Conservation (phyloP, 2,329 filamentous ascomycete genomes). For the Xylariaceae sp. region DNA sequence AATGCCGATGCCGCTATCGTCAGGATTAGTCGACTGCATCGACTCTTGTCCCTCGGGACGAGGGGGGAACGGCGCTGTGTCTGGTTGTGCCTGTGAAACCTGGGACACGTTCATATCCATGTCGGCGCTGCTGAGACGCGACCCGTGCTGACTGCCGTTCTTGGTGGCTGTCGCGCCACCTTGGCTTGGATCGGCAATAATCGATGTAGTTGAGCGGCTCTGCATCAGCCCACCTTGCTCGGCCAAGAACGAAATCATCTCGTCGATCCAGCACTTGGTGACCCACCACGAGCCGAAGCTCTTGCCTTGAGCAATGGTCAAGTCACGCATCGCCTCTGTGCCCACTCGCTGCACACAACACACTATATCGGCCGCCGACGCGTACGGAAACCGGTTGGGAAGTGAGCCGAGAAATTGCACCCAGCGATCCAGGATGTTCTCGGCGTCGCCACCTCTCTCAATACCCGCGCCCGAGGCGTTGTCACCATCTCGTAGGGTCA, state of each 20-base stretch:
- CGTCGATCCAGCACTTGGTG: conserved; percentile 90
- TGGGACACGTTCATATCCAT: conserved; percentile 37
- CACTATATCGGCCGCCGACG: conserved; percentile 63
- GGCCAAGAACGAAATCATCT: conserved; percentile 85
- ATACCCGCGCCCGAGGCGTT: conserved; percentile 29
- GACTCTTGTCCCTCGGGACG: conserved; percentile 37
- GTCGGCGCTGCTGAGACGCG: conserved; percentile 37
- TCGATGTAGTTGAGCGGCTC: conserved; percentile 31
- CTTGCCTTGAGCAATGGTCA: conserved; percentile 69
- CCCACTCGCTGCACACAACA: conserved; percentile 70
- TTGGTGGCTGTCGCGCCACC: conserved; percentile 25
- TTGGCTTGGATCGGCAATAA: conserved; percentile 21
- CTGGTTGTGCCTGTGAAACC: conserved; percentile 40
- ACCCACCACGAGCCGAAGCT: conserved; percentile 94
- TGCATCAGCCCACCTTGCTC: conserved; percentile 85
- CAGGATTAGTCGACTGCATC: conserved; percentile 41
- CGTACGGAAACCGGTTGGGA: conserved; percentile 65
- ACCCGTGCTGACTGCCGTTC: conserved; percentile 27
- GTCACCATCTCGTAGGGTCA: conserved; percentile 39
- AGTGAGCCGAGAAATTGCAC: conserved; percentile 64
- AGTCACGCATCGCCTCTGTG: conserved; percentile 70
- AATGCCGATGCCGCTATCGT: conserved; percentile 71
- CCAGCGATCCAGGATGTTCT: conserved; percentile 73
- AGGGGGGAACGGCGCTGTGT: conserved; percentile 42
- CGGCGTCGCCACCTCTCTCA: conserved; percentile 34